Percentiles rank a stretch among this genome's conserved stretches.
Conservation (phyloP, 2,329 filamentous ascomycete species). For the Lecanicillium sp. region DNA sequence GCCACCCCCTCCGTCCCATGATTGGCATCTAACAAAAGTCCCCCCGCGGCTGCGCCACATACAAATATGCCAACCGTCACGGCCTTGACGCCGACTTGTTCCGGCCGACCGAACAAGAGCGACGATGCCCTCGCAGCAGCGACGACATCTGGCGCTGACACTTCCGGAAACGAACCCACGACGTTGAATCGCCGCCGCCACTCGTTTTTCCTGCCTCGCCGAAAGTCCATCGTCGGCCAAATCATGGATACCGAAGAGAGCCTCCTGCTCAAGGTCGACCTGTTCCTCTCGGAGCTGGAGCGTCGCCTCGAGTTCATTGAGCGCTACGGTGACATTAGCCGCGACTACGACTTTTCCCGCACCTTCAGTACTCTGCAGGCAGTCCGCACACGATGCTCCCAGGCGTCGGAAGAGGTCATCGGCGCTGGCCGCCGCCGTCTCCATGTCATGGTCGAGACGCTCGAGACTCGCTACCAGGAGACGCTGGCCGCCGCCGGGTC, state of each 20-base stretch:
- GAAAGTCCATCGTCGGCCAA: slow-evolving; percentile 53
- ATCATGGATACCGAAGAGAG: slow-evolving; percentile 59
- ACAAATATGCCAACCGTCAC: slow-evolving; percentile 33
- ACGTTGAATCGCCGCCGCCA: slow-evolving; percentile 36
- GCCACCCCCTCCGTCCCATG: slow-evolving; percentile 2
- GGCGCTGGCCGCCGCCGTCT: slow-evolving; percentile 79
- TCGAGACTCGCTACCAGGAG: slow-evolving; percentile 83
- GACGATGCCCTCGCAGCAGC: slow-evolving; percentile 31
- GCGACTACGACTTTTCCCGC: slow-evolving; percentile 77
- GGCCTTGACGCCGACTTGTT: slow-evolving; percentile 33
- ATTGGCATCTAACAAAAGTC: not conserved
- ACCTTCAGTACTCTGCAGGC: slow-evolving; percentile 82
- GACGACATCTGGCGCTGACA: slow-evolving; percentile 37
- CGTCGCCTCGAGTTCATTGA: slow-evolving; percentile 83
- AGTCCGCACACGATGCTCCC: slow-evolving; percentile 80
- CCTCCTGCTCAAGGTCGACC: slow-evolving; percentile 61
- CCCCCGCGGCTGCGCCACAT: not conserved
- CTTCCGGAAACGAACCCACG: slow-evolving; percentile 26
- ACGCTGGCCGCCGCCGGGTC: slow-evolving; percentile 79
- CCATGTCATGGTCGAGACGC: slow-evolving; percentile 84
- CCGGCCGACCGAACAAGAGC: slow-evolving; percentile 25
- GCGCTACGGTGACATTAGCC: slow-evolving; percentile 73
- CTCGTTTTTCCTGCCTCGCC: slow-evolving; percentile 51
- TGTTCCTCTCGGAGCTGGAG: slow-evolving; percentile 81
- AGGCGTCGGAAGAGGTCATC: slow-evolving; percentile 84